Percentiles rank a stretch among this genome's conserved stretches.
phyloP scores from a whole-genome alignment of 495 filamentous ascomycete species.

The Aspergillus avenaceus region DNA sequence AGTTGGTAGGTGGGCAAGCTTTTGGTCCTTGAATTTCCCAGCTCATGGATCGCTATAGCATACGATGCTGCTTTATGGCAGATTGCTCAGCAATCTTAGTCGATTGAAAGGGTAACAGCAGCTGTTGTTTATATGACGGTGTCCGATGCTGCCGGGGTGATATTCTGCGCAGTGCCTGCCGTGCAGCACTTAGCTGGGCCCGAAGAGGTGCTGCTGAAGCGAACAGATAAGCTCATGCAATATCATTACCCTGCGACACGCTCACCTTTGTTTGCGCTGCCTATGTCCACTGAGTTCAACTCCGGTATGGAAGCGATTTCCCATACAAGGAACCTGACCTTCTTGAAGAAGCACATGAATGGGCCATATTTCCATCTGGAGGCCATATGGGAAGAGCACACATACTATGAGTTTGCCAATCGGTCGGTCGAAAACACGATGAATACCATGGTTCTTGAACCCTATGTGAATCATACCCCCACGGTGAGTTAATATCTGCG shows the following conservation, averaged over 20 bases:
- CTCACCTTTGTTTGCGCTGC: not conserved
- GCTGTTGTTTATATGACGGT: not conserved
- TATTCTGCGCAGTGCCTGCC: not conserved
- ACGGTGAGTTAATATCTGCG: constrained; percentile 44
- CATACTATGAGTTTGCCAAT: constrained; percentile 22
- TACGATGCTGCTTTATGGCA: not conserved
- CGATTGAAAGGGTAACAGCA: not conserved
- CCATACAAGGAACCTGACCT: constrained; percentile 16
- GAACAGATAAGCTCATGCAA: not conserved
- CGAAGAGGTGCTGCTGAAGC: not conserved
- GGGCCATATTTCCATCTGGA: constrained; percentile 50
- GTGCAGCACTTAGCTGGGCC: constrained; percentile 5
- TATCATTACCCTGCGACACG: constrained; percentile 5
- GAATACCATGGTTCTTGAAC: constrained; percentile 45
- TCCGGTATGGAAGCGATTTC: constrained; percentile 10
- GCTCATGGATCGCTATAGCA: not conserved
- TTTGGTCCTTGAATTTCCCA: constrained; percentile 2
- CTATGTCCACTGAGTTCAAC: constrained; percentile 6
- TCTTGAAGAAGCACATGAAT: constrained; percentile 15
- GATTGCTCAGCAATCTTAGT: not conserved
- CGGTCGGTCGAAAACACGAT: constrained; percentile 30
- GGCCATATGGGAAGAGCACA: constrained; percentile 50
- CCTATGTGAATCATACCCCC: constrained; percentile 51
- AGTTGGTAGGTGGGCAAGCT: not conserved
- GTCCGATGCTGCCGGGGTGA: not conserved